These are phyloP conservation scores for Chenopodium berlandieri DNA, from an alignment of 148 eudicot species.

Conservation along the genomic window DNA sequence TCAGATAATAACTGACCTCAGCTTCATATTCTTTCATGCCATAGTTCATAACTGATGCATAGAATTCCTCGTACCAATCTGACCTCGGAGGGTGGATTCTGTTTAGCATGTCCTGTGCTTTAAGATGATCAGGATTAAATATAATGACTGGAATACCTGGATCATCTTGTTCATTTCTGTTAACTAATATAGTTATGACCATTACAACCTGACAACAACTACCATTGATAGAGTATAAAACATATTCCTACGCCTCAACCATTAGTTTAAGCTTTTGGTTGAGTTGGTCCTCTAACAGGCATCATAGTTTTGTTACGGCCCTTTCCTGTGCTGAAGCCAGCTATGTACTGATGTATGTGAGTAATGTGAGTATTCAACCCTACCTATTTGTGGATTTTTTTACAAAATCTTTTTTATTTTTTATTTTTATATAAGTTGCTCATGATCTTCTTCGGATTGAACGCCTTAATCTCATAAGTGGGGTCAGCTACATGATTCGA, in stretches of 20 bases:
- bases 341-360: background rate
- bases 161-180: background rate
- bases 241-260: too few species aligned
- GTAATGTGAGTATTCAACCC: too few species aligned
- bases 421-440: too few species aligned
- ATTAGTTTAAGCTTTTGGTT: too few species aligned
- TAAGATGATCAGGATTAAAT: background rate
- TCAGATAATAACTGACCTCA: conserved; percentile 45
- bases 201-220: background rate
- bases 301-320: background rate
- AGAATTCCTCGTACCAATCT: conserved; percentile 87
- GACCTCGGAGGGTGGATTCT: conserved; percentile 69
- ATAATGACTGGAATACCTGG: background rate
- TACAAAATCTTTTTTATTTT: too few species aligned
- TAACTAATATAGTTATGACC: background rate
- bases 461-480: too few species aligned
- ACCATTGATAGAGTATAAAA: background rate
- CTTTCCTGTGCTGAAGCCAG: background rate
- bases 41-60: conserved; percentile 51
- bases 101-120: conserved; percentile 50
- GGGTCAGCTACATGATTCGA: too few species aligned
- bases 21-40: conserved; percentile 61
- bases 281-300: too few species aligned
- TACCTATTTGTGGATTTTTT: too few species aligned
- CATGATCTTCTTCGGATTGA: too few species aligned